Evolutionary conservation across 1,139 yeast species (phyloP).

Genomic region (Komagataea norvegica): DNA sequence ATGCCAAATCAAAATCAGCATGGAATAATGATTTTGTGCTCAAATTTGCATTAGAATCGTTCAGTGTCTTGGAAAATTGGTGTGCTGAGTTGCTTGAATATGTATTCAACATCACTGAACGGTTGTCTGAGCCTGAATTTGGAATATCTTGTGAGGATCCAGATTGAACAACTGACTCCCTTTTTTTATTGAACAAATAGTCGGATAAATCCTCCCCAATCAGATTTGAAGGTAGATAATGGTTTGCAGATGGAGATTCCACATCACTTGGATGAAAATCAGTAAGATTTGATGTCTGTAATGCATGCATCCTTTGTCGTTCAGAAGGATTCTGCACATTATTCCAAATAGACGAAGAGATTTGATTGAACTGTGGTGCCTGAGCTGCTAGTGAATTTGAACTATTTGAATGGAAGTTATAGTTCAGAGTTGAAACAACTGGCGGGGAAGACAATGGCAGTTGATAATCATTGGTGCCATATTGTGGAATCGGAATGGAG

Average conservation of each 20-base stretch:
- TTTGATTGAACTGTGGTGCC: conserved; percentile 2
- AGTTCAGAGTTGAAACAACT: conserved; percentile 2
- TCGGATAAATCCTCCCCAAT: conserved; percentile 24
- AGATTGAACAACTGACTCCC: neutral
- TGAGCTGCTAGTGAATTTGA: conserved; percentile 3
- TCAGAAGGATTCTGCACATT: conserved; percentile 5
- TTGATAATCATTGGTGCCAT: conserved; percentile 2
- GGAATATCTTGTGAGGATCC: no score
- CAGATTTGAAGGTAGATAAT: conserved; percentile 22
- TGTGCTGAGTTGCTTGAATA: neutral
- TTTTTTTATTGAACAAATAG: conserved; percentile 7
- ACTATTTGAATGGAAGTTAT: conserved; percentile 5
- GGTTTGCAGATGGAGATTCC: conserved; percentile 22
- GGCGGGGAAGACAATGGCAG: conserved; percentile 6
- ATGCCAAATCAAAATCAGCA: conserved; percentile 16
- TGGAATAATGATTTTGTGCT: conserved; percentile 19
- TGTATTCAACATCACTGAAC: neutral
- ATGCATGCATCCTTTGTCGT: conserved; percentile 4
- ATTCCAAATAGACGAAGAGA: conserved; percentile 15
- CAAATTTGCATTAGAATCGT: conserved; percentile 15
- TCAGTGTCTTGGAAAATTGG: neutral
- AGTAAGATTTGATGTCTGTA: conserved; percentile 10
- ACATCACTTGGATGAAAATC: conserved; percentile 9
- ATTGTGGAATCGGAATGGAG: conserved; percentile 5
- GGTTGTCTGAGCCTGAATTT: neutral